A percentile compares a stretch with the other conserved stretches of the same genome.
Evolutionary conservation across 129 eudicot genomes (phyloP).

Genomic region (Lactuca sativa): DNA sequence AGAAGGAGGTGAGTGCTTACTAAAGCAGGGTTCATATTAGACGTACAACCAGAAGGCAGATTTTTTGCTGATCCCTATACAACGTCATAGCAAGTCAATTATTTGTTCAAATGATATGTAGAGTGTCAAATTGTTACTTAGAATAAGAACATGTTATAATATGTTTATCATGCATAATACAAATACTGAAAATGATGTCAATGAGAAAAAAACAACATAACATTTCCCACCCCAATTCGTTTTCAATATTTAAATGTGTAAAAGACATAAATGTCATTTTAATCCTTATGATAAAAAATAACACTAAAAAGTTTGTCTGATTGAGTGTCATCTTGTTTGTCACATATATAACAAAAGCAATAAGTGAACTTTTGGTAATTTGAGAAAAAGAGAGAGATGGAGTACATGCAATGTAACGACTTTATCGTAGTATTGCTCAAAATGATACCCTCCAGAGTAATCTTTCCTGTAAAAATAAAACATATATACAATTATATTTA

Average conservation of each 20-base stretch:
- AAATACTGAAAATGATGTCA: neutral
- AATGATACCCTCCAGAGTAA: slow-evolving; percentile 24
- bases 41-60: slow-evolving; percentile 41
- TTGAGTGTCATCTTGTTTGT: neutral
- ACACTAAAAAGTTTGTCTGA: neutral
- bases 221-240: too few relatives aligned
- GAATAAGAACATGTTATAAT: too few relatives aligned
- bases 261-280: neutral
- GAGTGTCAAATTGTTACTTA: neutral
- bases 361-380: neutral
- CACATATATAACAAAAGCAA: neutral
- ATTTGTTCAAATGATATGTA: neutral
- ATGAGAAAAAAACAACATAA: neutral
- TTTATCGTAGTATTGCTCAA: slow-evolving; percentile 23
- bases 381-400: neutral
- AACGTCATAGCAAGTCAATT: slow-evolving; percentile 9
- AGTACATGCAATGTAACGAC: slow-evolving; percentile 40
- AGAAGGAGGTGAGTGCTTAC: slow-evolving; percentile 21
- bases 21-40: slow-evolving; percentile 37
- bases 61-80: slow-evolving; percentile 41
- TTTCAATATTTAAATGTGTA: too few relatives aligned
- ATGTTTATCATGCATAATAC: neutral
- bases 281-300: too few relatives aligned
- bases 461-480: slow-evolving; percentile 31
- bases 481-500: neutral